A percentile compares a stretch with the other conserved stretches of the same genome.
phyloP scores from a whole-genome alignment of 2,329 filamentous ascomycete genomes.

The Fusarium newnesense region DNA sequence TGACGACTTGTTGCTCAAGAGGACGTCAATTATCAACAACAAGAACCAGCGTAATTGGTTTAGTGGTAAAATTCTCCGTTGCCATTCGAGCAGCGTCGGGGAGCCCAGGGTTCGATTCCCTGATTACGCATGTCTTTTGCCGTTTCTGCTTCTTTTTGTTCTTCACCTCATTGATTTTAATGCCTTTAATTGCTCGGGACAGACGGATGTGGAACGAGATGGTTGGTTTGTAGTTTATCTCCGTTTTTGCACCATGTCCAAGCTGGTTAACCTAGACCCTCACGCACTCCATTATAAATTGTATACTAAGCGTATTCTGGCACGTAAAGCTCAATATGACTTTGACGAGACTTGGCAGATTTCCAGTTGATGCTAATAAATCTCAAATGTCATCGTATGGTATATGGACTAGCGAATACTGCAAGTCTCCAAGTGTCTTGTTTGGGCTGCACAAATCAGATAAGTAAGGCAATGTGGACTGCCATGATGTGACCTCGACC shows the following conservation, averaged over 20 bases:
- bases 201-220: background rate
- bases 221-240: background rate
- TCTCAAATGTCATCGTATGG: background rate
- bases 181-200: too few relatives aligned
- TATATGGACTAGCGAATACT: background rate
- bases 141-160: background rate
- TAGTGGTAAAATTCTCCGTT: constrained; percentile 34
- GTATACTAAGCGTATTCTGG: background rate
- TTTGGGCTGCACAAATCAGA: background rate
- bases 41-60: constrained; percentile 27
- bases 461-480: background rate
- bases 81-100: constrained; percentile 22
- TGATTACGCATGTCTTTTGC: constrained; percentile 18
- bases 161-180: background rate
- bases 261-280: background rate
- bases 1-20: background rate
- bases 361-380: background rate
- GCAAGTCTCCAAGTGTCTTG: background rate
- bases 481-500: background rate
- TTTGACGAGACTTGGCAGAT: background rate
- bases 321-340: background rate
- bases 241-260: background rate
- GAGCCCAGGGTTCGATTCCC: constrained; percentile 32
- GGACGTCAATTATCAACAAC: background rate
- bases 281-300: too few relatives aligned